Evolutionary conservation across 2,329 filamentous ascomycete genomes (phyloP).

Genomic region (Trichoderma cornu-damae): DNA sequence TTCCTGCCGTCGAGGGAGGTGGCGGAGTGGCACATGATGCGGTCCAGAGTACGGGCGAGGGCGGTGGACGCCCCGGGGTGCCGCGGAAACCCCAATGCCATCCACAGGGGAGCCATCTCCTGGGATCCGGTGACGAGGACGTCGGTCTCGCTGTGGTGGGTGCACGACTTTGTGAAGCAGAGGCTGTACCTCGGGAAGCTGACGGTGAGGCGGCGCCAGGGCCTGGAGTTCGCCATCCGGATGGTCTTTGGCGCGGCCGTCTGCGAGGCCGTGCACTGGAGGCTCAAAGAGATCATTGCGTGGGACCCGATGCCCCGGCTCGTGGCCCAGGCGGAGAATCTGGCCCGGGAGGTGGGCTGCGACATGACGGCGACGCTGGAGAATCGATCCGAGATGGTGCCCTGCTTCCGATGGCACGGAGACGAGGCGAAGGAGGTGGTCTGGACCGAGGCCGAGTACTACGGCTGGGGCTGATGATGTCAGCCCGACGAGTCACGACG

Average conservation of each 20-base stretch:
- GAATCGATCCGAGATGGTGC: constrained; percentile 31
- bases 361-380: constrained; percentile 29
- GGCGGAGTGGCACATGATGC: constrained; percentile 32
- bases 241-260: constrained; percentile 32
- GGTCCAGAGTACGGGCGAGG: constrained; percentile 26
- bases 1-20: constrained; percentile 31
- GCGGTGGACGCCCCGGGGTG: too few relatives aligned
- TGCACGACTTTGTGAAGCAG: constrained; percentile 31
- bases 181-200: constrained; percentile 22
- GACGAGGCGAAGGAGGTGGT: constrained; percentile 23
- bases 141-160: constrained; percentile 33
- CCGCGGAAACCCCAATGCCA: too few relatives aligned
- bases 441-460: constrained; percentile 32
- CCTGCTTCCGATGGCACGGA: constrained; percentile 35
- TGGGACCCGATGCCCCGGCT: constrained; percentile 35
- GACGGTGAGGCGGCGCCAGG: constrained; percentile 20
- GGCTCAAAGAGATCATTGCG: constrained; percentile 32
- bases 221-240: constrained; percentile 26
- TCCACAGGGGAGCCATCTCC: constrained; percentile 18
- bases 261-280: constrained; percentile 30
- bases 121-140: constrained; percentile 15
- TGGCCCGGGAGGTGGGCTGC: constrained; percentile 37
- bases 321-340: constrained; percentile 26
- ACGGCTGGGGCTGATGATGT: constrained; percentile 24
- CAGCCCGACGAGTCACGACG: neutral